Base-by-base conservation (phyloP, 164 flowering plant species). In the Umbellularia californica region DNA sequence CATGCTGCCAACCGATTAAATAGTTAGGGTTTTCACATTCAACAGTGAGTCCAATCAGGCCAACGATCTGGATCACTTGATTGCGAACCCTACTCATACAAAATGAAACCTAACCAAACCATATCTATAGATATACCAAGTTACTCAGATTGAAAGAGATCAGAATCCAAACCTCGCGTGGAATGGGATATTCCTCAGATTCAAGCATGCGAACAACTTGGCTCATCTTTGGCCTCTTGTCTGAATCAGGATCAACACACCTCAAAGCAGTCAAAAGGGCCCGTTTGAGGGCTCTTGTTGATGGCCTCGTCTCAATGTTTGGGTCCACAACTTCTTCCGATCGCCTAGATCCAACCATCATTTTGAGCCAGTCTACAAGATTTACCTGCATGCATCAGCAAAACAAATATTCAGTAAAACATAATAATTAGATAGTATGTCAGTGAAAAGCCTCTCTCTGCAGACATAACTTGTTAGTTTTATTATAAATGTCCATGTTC, bases 161-260 rank as follows among this genome's bases (percentile, higher is more conserved):
- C 41, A 50, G 50, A 50, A 73, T 7, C 23, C 76, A 47, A 79
- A 93, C 98, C 96, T 90, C 94, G 77, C 92, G 82, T 15, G 87
- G 86, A 50, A 90, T 74, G 72, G 97, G 97, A 75, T 90, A 93
- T 76, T 93, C 97, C 77, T 90, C 98, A 0, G 94, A 87, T 73
- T 93, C 98, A 52, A 92, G 92, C 98, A 92, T 92, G 64, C 97
- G 92, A 23, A 85, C 95, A 68, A 92, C 97, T 82, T 93, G 95
- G 71, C 97, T 74, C 98, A 93, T 93, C 77, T 80, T 87, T n/a
- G 97, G 98, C 74, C 98, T 85, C 85, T 90, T 88, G 58, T 87
- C 90, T 58, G 91, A 64, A 76, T 92, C 93, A 12, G 94, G 95
- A 78, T 93, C 97, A 22, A 93, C 90, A 76, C 98, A 93, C 78